Conservation (phyloP, 2,329 filamentous ascomycete species). For the Elsinoe fawcettii region DNA sequence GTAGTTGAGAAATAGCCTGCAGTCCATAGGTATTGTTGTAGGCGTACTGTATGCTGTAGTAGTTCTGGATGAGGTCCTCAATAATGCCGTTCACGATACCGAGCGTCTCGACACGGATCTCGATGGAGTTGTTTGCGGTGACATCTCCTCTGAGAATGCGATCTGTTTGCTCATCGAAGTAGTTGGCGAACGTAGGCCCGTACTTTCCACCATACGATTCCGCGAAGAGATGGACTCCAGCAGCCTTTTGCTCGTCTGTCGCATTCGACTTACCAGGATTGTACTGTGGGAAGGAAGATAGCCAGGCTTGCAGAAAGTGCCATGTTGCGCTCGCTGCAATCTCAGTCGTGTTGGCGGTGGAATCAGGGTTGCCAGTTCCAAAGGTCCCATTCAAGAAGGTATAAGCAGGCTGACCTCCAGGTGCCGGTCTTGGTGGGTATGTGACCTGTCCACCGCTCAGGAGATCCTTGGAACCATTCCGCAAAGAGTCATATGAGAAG, state of each 20-base stretch:
- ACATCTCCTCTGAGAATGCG: conserved; percentile 34
- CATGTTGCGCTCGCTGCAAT: conserved; percentile 45
- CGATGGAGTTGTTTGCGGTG: conserved; percentile 45
- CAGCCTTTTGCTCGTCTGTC: conserved; percentile 29
- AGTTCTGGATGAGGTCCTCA: conserved; percentile 55
- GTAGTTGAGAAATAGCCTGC: conserved; percentile 46
- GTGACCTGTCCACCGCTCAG: conserved; percentile 33
- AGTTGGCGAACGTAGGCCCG: conserved; percentile 25
- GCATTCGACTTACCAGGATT: conserved; percentile 35
- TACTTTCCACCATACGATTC: conserved; percentile 52
- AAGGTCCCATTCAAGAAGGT: conserved; percentile 57
- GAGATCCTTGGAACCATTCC: conserved; percentile 52
- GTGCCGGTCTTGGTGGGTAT: conserved; percentile 28
- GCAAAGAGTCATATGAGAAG: conserved; percentile 58
- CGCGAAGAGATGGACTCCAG: conserved; percentile 54
- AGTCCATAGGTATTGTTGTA: conserved; percentile 61
- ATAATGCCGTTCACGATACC: conserved; percentile 67
- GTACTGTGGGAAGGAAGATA: conserved; percentile 37
- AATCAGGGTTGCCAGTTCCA: conserved; percentile 41
- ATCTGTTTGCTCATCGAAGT: conserved; percentile 18
- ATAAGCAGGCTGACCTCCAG: conserved; percentile 38
- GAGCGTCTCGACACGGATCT: conserved; percentile 54
- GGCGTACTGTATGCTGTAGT: conserved; percentile 51
- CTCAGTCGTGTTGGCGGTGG: conserved; percentile 29
- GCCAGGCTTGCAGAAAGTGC: conserved; percentile 56